Evolutionary conservation across 345 rosid species (phyloP).

Genomic region (Acer campestre): DNA sequence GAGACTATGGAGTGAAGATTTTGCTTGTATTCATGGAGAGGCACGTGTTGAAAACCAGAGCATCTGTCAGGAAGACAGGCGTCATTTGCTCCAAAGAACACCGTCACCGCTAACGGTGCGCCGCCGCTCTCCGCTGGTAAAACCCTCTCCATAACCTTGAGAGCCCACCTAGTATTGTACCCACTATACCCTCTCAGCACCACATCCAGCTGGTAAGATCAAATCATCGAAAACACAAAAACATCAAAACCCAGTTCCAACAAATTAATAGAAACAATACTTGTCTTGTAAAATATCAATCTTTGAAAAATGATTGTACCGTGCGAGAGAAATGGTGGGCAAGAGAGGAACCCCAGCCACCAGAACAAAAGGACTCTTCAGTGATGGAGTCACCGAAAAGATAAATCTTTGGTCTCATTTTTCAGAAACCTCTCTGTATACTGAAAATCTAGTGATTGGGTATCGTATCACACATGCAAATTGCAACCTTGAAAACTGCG

Average conservation of each 20-base stretch:
- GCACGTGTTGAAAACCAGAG: conserved; percentile 90
- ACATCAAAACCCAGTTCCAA: neutral
- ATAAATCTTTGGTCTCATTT: conserved; percentile 71
- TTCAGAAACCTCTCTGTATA: neutral
- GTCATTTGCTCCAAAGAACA: conserved; percentile 94
- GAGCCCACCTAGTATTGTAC: conserved; percentile 86
- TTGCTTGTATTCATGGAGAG: conserved; percentile 62
- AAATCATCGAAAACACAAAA: neutral
- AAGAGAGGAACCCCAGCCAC: conserved; percentile 90
- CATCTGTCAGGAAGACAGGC: conserved; percentile 81
- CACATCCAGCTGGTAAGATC: conserved; percentile 52
- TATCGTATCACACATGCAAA: neutral
- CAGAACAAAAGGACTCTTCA: conserved; percentile 63
- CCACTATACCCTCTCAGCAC: conserved; percentile 83
- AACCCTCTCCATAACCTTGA: conserved; percentile 57
- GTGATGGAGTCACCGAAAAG: conserved; percentile 96
- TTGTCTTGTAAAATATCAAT: neutral
- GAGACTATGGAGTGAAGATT: conserved; percentile 71
- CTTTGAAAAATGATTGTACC: conserved; percentile 30
- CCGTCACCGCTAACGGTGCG: conserved; percentile 61
- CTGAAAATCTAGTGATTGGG: neutral
- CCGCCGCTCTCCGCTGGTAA: conserved; percentile 46
- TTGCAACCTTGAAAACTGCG: neutral
- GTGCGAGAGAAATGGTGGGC: conserved; percentile 76
- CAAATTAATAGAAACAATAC: neutral